Percentiles rank a stretch among this genome's conserved stretches.
These are phyloP conservation scores for Cajanus cajan DNA, from an alignment of 306 rosid species.

Conservation along the genomic window DNA sequence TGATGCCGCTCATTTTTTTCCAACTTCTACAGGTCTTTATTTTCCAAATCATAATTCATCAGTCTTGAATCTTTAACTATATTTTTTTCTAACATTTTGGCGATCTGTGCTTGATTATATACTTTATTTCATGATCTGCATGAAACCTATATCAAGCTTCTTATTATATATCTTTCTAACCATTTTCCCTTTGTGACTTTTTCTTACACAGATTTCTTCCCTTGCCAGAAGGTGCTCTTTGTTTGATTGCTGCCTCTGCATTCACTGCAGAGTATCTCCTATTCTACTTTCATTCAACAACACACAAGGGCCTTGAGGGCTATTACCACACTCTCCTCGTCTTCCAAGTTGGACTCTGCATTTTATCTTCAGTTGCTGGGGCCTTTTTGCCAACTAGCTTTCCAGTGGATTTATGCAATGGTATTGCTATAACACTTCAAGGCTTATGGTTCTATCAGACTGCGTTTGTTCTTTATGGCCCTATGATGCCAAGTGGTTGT, in stretches of 20 bases:
- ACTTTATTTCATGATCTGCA: neutral
- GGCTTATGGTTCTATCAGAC: constrained; percentile 99
- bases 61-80: neutral
- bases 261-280: constrained; percentile 86
- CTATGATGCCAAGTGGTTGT: constrained; percentile 94
- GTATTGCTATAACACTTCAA: constrained; percentile 84
- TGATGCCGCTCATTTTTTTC: neutral
- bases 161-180: constrained; percentile 19
- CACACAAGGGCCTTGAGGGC: constrained; percentile 91
- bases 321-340: constrained; percentile 85
- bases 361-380: constrained; percentile 63
- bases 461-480: constrained; percentile 92
- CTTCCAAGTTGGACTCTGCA: constrained; percentile 68
- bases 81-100: neutral
- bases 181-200: neutral
- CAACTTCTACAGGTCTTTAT: neutral
- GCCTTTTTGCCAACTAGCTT: constrained; percentile 81
- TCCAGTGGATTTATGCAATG: constrained; percentile 65
- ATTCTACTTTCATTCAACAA: constrained; percentile 92
- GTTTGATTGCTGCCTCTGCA: constrained; percentile 74
- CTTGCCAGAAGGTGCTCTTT: constrained; percentile 78
- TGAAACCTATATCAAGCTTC: too few species aligned
- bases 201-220: constrained; percentile 53
- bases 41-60: neutral
- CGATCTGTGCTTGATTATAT: neutral